phyloP scores from a whole-genome alignment of 2,329 filamentous ascomycete species.

The Colletotrichum eremochloae region DNA sequence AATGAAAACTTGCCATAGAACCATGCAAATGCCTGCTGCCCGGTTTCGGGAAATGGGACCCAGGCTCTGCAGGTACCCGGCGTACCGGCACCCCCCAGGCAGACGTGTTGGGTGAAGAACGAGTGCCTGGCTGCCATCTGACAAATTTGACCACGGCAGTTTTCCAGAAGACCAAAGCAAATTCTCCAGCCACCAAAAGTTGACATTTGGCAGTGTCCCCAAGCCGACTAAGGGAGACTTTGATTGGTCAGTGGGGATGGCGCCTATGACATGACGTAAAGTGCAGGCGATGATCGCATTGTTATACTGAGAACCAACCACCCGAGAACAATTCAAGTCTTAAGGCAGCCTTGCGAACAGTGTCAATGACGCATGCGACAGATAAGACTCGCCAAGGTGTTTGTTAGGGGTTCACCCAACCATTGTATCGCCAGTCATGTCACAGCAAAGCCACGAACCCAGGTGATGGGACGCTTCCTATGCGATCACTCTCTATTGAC shows the following conservation, averaged over 20 bases:
- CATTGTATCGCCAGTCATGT: not conserved
- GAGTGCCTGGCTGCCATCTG: not conserved
- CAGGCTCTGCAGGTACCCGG: constrained; percentile 35
- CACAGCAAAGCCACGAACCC: not conserved
- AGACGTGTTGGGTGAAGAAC: not conserved
- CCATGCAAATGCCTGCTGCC: constrained; percentile 9
- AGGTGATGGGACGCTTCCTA: not conserved
- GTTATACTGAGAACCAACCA: not conserved
- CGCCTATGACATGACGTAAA: not conserved
- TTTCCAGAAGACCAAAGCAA: not conserved
- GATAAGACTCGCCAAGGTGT: not conserved
- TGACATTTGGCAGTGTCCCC: not conserved
- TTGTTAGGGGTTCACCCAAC: too few relatives aligned
- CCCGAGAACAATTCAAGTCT: not conserved
- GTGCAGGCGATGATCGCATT: not conserved
- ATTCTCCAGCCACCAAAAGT: not conserved
- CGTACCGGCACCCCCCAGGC: constrained; percentile 18
- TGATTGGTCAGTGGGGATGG: constrained; percentile 16
- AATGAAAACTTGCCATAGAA: not conserved
- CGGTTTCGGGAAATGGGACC: constrained; percentile 33
- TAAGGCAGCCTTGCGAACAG: not conserved
- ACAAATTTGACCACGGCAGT: not conserved
- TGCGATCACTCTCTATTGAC: constrained; percentile 29
- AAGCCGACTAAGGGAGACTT: not conserved
- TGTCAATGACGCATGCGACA: not conserved